phyloP scores from a whole-genome alignment of 2,329 filamentous ascomycete genomes.

The Fusarium verticillioides region DNA sequence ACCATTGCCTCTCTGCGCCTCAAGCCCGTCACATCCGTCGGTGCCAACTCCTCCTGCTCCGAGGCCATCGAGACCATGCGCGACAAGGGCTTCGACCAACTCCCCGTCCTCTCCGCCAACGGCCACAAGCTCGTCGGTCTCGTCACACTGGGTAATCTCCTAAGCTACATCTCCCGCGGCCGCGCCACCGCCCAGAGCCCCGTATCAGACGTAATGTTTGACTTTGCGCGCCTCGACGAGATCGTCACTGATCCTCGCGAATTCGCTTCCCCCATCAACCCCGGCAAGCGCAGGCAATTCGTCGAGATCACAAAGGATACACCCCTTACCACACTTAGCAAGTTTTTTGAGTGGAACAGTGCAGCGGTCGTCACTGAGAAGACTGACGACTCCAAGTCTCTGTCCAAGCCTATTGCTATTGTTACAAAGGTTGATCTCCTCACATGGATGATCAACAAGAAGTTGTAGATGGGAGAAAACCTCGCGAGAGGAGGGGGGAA shows the following conservation, averaged over 20 bases:
- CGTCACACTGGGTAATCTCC: slow-evolving; percentile 92
- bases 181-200: slow-evolving; percentile 78
- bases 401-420: slow-evolving; percentile 84
- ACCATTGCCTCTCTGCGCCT: slow-evolving; percentile 86
- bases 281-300: slow-evolving; percentile 73
- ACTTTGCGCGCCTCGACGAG: slow-evolving; percentile 88
- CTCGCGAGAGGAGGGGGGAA: slow-evolving; percentile 42
- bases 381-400: slow-evolving; percentile 62
- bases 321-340: slow-evolving; percentile 81
- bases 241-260: slow-evolving; percentile 88
- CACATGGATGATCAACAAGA: slow-evolving; percentile 85
- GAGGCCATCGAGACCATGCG: slow-evolving; percentile 98
- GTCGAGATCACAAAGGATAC: slow-evolving; percentile 96
- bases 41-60: slow-evolving; percentile 75
- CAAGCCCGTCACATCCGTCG: slow-evolving; percentile 91
- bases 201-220: slow-evolving; percentile 94
- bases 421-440: slow-evolving; percentile 97
- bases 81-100: slow-evolving; percentile 97
- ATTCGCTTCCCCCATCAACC: slow-evolving; percentile 57
- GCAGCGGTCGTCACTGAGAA: slow-evolving; percentile 93
- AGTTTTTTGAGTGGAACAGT: slow-evolving; percentile 98
- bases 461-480: slow-evolving; percentile 42
- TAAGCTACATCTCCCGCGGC: slow-evolving; percentile 88
- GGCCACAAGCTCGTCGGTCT: slow-evolving; percentile 85
- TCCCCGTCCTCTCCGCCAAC: slow-evolving; percentile 82